phyloP scores from a whole-genome alignment of 2,329 filamentous ascomycete species.

The Rhynchosporium agropyri region DNA sequence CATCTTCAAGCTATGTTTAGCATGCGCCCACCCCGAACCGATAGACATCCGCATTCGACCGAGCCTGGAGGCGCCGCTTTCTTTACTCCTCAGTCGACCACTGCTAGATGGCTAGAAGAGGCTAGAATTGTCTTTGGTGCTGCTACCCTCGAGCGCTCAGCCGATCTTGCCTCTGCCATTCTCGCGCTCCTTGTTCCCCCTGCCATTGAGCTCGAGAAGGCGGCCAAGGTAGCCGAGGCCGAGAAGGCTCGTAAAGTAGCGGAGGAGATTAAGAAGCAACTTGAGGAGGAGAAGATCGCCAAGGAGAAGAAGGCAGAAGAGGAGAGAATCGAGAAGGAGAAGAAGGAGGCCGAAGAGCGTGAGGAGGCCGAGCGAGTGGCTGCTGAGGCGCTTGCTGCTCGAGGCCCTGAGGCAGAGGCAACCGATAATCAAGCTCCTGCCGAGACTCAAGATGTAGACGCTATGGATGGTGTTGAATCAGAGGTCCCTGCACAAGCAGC shows the following conservation, averaged over 20 bases:
- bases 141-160: conserved; percentile 67
- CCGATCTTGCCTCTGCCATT: conserved; percentile 68
- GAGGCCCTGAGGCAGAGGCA: conserved; percentile 51
- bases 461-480: conserved; percentile 78
- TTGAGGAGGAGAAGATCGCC: conserved; percentile 66
- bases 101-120: conserved; percentile 85
- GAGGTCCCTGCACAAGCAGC: conserved; percentile 43
- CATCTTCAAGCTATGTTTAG: conserved; percentile 53
- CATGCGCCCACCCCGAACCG: conserved; percentile 35
- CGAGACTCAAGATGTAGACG: conserved; percentile 33
- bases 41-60: conserved; percentile 33
- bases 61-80: conserved; percentile 41
- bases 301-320: conserved; percentile 74
- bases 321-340: conserved; percentile 66
- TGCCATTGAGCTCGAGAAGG: conserved; percentile 79
- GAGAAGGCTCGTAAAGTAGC: conserved; percentile 58
- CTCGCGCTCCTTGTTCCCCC: conserved; percentile 77
- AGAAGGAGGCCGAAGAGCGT: conserved; percentile 70
- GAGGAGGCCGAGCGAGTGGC: conserved; percentile 60
- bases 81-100: conserved; percentile 73
- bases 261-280: conserved; percentile 63
- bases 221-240: conserved; percentile 62
- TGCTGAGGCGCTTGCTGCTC: conserved; percentile 52
- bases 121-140: conserved; percentile 81
- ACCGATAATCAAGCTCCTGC: conserved; percentile 43